These are phyloP conservation scores for Globisporangium sylvaticum DNA, from an alignment of 352 stramenopile species.

Conservation along the genomic window DNA sequence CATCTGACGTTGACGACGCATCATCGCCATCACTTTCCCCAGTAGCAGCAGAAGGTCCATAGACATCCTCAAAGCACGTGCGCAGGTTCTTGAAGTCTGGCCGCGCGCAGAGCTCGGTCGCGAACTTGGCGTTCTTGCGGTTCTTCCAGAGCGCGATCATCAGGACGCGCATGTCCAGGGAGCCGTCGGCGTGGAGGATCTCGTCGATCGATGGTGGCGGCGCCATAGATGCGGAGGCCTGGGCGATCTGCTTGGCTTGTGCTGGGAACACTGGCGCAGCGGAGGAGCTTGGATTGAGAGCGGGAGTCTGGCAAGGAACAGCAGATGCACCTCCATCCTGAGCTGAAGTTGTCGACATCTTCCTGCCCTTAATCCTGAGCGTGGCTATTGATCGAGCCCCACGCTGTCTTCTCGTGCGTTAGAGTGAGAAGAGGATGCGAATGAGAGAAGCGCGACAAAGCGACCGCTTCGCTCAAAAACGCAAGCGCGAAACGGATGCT, in stretches of 20 bases:
- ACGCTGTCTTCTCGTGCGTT: not conserved
- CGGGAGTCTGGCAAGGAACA: not conserved
- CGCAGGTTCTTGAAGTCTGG: conserved; percentile 85
- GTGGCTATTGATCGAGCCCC: not conserved
- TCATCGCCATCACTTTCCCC: conserved; percentile 27
- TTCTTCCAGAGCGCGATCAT: conserved; percentile 80
- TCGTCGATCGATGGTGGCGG: conserved; percentile 19
- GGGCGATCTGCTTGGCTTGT: conserved; percentile 3
- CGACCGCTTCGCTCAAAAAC: not conserved
- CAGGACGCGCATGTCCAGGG: conserved; percentile 59
- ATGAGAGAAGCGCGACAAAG: not conserved
- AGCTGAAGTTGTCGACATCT: not conserved
- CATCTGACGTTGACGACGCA: not conserved
- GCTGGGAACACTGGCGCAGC: conserved; percentile 7
- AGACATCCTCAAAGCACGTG: conserved; percentile 92
- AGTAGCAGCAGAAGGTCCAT: conserved; percentile 64
- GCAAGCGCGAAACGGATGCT: conserved; percentile 4
- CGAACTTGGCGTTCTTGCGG: conserved; percentile 56
- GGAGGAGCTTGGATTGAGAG: not conserved
- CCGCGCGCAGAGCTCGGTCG: conserved; percentile 51
- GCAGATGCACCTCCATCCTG: not conserved
- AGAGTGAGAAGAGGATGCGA: not conserved
- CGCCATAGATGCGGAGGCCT: not conserved
- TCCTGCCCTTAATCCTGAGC: not conserved
- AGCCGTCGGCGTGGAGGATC: conserved; percentile 41